A percentile compares a stretch with the other conserved stretches of the same genome.
These are phyloP conservation scores for Moricandia moricandioides DNA, from an alignment of 345 rosid species.

Conservation along the genomic window DNA sequence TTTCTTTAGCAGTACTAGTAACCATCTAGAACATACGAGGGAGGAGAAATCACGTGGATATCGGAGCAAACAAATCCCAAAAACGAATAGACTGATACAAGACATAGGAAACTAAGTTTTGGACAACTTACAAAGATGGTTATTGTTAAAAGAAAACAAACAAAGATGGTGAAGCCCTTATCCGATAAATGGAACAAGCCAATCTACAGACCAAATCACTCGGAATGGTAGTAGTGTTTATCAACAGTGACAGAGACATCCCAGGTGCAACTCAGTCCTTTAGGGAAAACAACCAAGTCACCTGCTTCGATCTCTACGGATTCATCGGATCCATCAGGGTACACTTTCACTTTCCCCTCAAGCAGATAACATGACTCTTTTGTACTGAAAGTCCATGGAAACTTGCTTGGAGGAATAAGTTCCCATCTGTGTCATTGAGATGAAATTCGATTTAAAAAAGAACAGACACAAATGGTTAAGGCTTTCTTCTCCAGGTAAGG, in stretches of 20 bases:
- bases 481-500: not conserved
- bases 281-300: conserved; percentile 77
- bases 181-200: not conserved
- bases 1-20: not conserved
- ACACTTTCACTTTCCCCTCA: conserved; percentile 75
- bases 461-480: no score
- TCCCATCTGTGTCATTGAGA: conserved; percentile 55
- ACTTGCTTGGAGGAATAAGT: conserved; percentile 83
- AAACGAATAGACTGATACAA: not conserved
- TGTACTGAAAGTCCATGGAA: conserved; percentile 74
- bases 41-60: not conserved
- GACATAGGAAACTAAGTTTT: not conserved
- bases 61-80: not conserved
- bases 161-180: not conserved
- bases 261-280: conserved; percentile 95
- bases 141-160: not conserved
- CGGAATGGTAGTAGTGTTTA: conserved; percentile 50
- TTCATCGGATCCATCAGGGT: conserved; percentile 68
- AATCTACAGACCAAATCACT: not conserved
- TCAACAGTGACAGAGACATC: conserved; percentile 80
- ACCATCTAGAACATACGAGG: not conserved
- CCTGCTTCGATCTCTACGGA: conserved; percentile 71
- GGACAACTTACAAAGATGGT: not conserved
- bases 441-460: no score
- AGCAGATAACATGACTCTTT: conserved; percentile 79